phyloP scores from a whole-genome alignment of 2,329 filamentous ascomycete species.

The Botrytis squamosa region DNA sequence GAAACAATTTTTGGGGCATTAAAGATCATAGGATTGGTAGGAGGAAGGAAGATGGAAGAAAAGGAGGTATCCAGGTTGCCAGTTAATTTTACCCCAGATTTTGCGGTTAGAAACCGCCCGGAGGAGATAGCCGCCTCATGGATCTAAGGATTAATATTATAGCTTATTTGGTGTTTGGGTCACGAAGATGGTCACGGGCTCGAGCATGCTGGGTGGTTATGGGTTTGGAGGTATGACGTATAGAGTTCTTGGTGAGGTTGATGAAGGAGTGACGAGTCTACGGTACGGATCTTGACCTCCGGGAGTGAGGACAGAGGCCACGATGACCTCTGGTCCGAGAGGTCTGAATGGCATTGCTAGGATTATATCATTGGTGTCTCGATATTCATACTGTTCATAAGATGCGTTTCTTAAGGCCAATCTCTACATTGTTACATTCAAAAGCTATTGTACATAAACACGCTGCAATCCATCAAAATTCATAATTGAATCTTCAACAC shows the following conservation, averaged over 20 bases:
- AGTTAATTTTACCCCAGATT: neutral
- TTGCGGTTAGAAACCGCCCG: neutral
- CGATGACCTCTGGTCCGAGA: neutral
- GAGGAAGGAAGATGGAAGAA: neutral
- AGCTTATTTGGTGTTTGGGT: neutral
- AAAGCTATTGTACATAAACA: neutral
- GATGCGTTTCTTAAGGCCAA: neutral
- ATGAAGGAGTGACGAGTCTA: neutral
- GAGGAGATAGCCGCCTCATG: neutral
- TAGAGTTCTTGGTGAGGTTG: neutral
- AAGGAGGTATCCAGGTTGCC: neutral
- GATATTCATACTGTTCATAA: neutral
- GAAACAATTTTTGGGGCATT: neutral
- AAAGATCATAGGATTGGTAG: neutral
- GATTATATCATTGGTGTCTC: neutral
- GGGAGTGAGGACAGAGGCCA: neutral
- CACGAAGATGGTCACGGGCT: no score
- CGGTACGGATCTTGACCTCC: neutral
- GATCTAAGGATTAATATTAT: neutral
- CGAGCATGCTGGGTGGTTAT: neutral
- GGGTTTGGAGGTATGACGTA: neutral
- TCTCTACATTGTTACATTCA: neutral
- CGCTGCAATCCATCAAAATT: neutral
- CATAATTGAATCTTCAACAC: neutral
- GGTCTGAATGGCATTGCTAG: neutral